Conservation (phyloP, 768 basidiomycete genomes). For the Porphyrellus cyaneotinctus region DNA sequence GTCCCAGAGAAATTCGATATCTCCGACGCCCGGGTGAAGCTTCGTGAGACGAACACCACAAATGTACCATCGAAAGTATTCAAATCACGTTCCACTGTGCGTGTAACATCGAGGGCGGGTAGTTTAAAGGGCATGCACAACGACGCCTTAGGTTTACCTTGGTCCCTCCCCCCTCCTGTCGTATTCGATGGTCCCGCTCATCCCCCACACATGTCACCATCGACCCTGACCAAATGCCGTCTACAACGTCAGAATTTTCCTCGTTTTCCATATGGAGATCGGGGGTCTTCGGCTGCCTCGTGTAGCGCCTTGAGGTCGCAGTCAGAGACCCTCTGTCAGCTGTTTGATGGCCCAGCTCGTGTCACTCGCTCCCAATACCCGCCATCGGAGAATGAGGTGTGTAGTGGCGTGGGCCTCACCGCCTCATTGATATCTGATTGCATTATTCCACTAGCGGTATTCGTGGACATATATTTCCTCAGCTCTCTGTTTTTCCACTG, state of each 20-base stretch:
- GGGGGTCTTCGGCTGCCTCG: slow-evolving; percentile 3
- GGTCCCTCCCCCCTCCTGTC: slow-evolving; percentile 42
- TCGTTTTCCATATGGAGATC: not conserved
- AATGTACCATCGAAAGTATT: slow-evolving; percentile 14
- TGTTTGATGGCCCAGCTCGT: slow-evolving; percentile 48
- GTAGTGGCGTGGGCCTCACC: slow-evolving; percentile 2
- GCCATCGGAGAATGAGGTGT: slow-evolving; percentile 9
- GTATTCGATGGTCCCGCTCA: slow-evolving; percentile 50
- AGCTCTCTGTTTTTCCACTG: slow-evolving; percentile 19
- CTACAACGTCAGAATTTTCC: slow-evolving; percentile 7
- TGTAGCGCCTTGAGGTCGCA: slow-evolving; percentile 16
- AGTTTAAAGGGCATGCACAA: slow-evolving; percentile 1
- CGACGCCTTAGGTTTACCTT: slow-evolving; percentile 15
- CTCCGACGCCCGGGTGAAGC: slow-evolving; percentile 44
- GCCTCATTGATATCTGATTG: not conserved
- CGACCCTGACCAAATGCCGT: slow-evolving; percentile 9
- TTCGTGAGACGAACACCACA: slow-evolving; percentile 35
- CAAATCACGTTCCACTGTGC: slow-evolving; percentile 1
- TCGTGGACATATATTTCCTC: slow-evolving; percentile 9
- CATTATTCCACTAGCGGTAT: not conserved
- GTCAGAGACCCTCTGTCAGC: slow-evolving; percentile 32
- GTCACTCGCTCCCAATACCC: slow-evolving; percentile 18
- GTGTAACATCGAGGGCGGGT: slow-evolving; percentile 4
- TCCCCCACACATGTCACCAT: slow-evolving; percentile 23
- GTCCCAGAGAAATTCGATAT: slow-evolving; percentile 45